Evolutionary conservation across 129 eudicot species (phyloP).

Genomic region (sunflower (Helianthus annuus)): DNA sequence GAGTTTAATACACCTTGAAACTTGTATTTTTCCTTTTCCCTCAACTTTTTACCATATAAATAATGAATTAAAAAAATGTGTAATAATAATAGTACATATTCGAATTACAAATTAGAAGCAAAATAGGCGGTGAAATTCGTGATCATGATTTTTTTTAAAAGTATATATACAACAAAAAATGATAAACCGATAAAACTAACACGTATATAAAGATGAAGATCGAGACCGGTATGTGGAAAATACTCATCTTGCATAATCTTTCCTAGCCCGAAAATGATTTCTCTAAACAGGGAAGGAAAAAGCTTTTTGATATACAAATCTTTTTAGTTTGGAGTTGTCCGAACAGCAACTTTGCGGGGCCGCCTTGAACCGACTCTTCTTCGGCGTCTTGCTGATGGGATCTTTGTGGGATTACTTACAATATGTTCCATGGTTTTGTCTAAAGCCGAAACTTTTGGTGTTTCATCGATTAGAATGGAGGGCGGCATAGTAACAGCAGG

Average conservation of each 20-base stretch:
- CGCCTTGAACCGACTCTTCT: slow-evolving; percentile 50
- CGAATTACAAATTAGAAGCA: too few relatives aligned
- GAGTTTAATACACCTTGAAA: too few relatives aligned
- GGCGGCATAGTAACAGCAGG: slow-evolving; percentile 31
- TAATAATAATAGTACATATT: too few relatives aligned
- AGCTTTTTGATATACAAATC: slow-evolving; percentile 41
- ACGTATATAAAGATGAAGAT: slow-evolving; percentile 8
- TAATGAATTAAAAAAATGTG: too few relatives aligned
- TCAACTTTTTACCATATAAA: too few relatives aligned
- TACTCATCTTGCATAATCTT: slow-evolving; percentile 36
- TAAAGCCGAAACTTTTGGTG: not conserved
- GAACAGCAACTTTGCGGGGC: slow-evolving; percentile 50
- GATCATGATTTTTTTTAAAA: not conserved
- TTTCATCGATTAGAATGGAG: slow-evolving; percentile 26
- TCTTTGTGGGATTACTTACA: slow-evolving; percentile 28
- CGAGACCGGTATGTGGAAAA: slow-evolving; percentile 8
- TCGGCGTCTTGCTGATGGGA: slow-evolving; percentile 35
- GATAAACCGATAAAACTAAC: slow-evolving; percentile 15
- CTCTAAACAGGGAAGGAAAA: slow-evolving; percentile 47
- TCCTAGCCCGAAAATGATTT: slow-evolving; percentile 42
- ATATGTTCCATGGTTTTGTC: not conserved
- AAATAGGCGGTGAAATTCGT: too few relatives aligned
- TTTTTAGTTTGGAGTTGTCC: slow-evolving; percentile 23
- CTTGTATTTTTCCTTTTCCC: too few relatives aligned
- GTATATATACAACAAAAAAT: slow-evolving; percentile 39